Conservation (phyloP, 805 yeast species). For the Ascoidea asiatica region DNA sequence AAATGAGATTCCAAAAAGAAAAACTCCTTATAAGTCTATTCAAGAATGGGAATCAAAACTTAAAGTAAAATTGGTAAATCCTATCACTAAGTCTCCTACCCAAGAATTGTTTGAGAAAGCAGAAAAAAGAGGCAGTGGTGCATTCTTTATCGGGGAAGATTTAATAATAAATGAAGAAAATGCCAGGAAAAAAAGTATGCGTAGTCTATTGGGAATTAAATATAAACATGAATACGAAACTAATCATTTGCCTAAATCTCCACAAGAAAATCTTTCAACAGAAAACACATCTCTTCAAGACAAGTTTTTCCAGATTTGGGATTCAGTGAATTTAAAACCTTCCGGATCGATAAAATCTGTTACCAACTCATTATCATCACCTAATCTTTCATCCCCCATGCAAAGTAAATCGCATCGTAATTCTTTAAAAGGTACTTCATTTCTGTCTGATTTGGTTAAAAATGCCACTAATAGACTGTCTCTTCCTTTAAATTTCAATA, state of each 20-base stretch:
- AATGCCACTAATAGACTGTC: neutral
- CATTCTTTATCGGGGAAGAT: neutral
- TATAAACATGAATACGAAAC: neutral
- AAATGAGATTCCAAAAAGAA: neutral
- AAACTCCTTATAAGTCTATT: neutral
- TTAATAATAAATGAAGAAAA: neutral
- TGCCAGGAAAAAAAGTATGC: neutral
- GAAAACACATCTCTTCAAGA: neutral
- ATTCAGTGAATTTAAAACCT: neutral
- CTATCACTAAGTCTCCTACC: neutral
- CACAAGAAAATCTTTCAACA: neutral
- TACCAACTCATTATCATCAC: neutral
- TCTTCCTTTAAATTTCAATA: neutral
- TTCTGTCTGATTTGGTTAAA: too few species aligned
- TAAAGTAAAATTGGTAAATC: neutral
- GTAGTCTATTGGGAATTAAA: neutral
- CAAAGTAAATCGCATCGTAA: neutral
- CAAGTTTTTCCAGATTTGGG: neutral
- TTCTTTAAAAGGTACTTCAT: neutral
- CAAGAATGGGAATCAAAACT: conserved; percentile 1
- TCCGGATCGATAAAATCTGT: neutral
- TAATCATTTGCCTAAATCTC: neutral
- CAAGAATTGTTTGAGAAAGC: neutral
- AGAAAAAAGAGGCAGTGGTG: neutral
- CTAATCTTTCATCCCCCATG: neutral